Evolutionary conservation across 345 rosid species (phyloP).

Genomic region (Syzygium aromaticum): DNA sequence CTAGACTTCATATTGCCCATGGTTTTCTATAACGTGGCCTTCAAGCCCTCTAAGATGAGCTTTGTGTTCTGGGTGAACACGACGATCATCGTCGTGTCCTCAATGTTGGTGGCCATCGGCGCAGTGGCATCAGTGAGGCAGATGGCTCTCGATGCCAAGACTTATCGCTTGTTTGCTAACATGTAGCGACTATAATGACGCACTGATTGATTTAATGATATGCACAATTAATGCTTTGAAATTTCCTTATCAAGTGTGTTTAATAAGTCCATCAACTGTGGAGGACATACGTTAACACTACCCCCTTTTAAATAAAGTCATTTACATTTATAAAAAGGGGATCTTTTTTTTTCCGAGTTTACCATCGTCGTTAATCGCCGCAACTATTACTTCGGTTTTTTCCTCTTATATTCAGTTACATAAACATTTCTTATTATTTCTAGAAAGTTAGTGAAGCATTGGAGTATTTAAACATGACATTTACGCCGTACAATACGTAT

Average conservation of each 20-base stretch:
- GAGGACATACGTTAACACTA: not conserved
- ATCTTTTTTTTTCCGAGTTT: not conserved
- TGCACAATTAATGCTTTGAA: no score
- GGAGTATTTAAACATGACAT: not conserved
- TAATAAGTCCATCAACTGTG: not conserved
- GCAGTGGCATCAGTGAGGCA: slow-evolving; percentile 38
- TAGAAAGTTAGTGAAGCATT: not conserved
- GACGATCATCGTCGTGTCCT: slow-evolving; percentile 17
- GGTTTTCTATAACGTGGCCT: slow-evolving; percentile 32
- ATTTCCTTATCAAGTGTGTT: not conserved
- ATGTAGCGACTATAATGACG: slow-evolving; percentile 1
- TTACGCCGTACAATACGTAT: not conserved
- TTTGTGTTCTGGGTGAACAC: slow-evolving; percentile 30
- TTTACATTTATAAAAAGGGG: not conserved
- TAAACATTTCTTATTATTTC: not conserved
- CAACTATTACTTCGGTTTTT: not conserved
- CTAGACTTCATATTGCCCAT: slow-evolving; percentile 37
- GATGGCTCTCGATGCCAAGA: slow-evolving; percentile 34
- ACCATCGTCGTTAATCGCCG: no score
- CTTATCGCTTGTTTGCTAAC: slow-evolving; percentile 30
- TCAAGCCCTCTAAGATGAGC: slow-evolving; percentile 35
- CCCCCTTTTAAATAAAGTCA: not conserved
- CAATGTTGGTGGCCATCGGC: slow-evolving; percentile 19
- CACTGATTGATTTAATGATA: not conserved
- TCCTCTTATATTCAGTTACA: not conserved